Conservation (phyloP, 139 green algal species). For the Volvox africanus region DNA sequence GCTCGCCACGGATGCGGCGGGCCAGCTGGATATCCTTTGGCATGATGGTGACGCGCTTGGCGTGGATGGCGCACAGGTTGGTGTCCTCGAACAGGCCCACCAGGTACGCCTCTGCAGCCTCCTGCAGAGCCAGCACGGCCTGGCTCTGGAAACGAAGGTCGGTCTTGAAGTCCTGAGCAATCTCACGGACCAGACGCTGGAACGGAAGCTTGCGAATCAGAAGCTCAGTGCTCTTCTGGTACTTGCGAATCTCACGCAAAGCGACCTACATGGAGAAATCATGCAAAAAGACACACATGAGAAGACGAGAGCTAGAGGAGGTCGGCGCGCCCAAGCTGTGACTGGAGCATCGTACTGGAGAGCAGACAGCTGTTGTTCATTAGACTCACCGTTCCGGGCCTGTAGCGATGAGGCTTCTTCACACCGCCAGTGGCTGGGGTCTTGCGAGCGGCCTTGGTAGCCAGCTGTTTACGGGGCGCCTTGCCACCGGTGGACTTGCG, state of each 20-base stretch:
- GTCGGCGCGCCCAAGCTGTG: too few relatives aligned
- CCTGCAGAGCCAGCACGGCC: slow-evolving; percentile 90
- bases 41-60: slow-evolving; percentile 89
- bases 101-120: slow-evolving; percentile 95
- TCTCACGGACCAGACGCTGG: slow-evolving; percentile 98
- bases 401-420: slow-evolving; percentile 94
- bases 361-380: too few relatives aligned
- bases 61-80: slow-evolving; percentile 93
- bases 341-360: too few relatives aligned
- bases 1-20: slow-evolving; percentile 70
- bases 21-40: slow-evolving; percentile 78
- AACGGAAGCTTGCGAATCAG: slow-evolving; percentile 98
- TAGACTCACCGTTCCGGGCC: slow-evolving; percentile 82
- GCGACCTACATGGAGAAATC: neutral
- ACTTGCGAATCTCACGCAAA: slow-evolving; percentile 90
- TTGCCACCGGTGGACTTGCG: slow-evolving; percentile 92
- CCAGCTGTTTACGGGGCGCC: slow-evolving; percentile 95
- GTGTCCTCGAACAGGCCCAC: slow-evolving; percentile 97
- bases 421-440: slow-evolving; percentile 73
- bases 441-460: slow-evolving; percentile 91
- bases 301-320: slow-evolving; percentile 74
- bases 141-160: slow-evolving; percentile 95
- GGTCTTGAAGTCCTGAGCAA: slow-evolving; percentile 98
- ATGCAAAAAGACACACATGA: too few relatives aligned
- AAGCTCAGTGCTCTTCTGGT: slow-evolving; percentile 96